These are phyloP conservation scores for Nannochloris sp. DNA, from an alignment of 139 green algal species.

Conservation along the genomic window DNA sequence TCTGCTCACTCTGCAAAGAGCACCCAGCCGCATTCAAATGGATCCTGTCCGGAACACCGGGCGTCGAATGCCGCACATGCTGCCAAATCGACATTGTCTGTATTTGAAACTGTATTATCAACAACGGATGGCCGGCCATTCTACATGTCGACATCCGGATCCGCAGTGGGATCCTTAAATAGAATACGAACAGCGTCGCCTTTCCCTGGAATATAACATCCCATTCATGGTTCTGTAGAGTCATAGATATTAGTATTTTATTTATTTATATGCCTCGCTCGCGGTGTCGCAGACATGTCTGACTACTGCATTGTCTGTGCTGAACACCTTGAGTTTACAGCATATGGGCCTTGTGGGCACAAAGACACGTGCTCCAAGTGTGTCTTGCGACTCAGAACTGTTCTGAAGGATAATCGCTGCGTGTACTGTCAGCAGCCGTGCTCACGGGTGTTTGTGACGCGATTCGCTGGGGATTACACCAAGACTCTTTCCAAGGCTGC, in stretches of 20 bases:
- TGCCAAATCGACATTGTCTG: too few relatives aligned
- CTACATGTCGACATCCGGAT: too few relatives aligned
- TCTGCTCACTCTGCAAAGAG: conserved; percentile 17
- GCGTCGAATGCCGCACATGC: not conserved
- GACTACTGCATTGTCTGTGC: conserved; percentile 75
- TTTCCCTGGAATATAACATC: too few relatives aligned
- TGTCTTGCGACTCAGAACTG: conserved; percentile 66
- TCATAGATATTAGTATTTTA: too few relatives aligned
- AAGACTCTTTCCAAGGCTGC: conserved; percentile 34
- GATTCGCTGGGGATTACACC: conserved; percentile 69
- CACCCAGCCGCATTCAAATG: conserved; percentile 44
- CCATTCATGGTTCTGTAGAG: too few relatives aligned
- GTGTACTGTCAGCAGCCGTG: conserved; percentile 67
- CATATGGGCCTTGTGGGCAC: conserved; percentile 74
- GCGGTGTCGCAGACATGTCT: conserved; percentile 2
- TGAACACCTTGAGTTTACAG: conserved; percentile 72
- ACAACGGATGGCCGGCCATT: too few relatives aligned
- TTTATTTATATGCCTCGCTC: too few relatives aligned
- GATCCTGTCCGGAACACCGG: not conserved
- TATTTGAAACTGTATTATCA: too few relatives aligned
- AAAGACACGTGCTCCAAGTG: conserved; percentile 79
- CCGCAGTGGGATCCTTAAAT: too few relatives aligned
- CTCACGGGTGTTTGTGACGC: conserved; percentile 56
- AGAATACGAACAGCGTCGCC: too few relatives aligned
- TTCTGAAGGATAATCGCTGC: conserved; percentile 77